Percentiles rank a stretch among this genome's conserved stretches.
phyloP scores from a whole-genome alignment of 2,329 filamentous ascomycete species.

The Knoxdaviesia capensis region DNA sequence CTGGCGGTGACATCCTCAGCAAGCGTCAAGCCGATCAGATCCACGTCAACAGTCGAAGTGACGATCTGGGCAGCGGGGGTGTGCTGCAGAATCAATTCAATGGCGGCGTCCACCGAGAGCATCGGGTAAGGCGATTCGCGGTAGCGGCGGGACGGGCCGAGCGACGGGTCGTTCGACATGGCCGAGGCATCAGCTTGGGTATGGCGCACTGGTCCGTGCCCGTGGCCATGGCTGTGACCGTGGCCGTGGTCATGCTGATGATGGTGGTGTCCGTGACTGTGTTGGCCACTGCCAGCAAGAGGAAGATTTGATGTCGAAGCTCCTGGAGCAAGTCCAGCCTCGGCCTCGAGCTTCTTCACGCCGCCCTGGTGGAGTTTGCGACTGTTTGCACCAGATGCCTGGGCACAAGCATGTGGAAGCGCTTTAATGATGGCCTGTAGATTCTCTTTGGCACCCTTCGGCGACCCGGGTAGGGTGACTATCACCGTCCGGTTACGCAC shows the following conservation, averaged over 20 bases:
- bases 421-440: slow-evolving; percentile 72
- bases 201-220: slow-evolving; percentile 52
- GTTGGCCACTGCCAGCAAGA: slow-evolving; percentile 14
- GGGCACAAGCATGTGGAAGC: slow-evolving; percentile 85
- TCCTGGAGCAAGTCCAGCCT: slow-evolving; percentile 34
- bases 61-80: slow-evolving; percentile 43
- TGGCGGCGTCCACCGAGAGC: slow-evolving; percentile 66
- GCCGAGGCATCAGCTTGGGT: slow-evolving; percentile 39
- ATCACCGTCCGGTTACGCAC: slow-evolving; percentile 66
- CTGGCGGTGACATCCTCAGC: slow-evolving; percentile 62
- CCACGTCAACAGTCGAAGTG: slow-evolving; percentile 38
- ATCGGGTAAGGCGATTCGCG: slow-evolving; percentile 83
- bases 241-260: slow-evolving; percentile 37
- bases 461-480: slow-evolving; percentile 79
- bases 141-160: slow-evolving; percentile 49
- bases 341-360: slow-evolving; percentile 62
- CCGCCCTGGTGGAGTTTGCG: slow-evolving; percentile 62
- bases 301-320: slow-evolving; percentile 16
- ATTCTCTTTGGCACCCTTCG: slow-evolving; percentile 89
- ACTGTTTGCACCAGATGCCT: slow-evolving; percentile 70
- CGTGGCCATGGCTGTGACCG: slow-evolving; percentile 27
- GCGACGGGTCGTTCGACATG: slow-evolving; percentile 38
- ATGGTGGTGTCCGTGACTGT: slow-evolving; percentile 31
- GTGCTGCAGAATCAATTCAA: slow-evolving; percentile 50
- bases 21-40: slow-evolving; percentile 56